Evolutionary conservation across 306 rosid genomes (phyloP), one percentile per base, ranked within the genome.

Genomic region (Cucurbita ficifolia): DNA sequence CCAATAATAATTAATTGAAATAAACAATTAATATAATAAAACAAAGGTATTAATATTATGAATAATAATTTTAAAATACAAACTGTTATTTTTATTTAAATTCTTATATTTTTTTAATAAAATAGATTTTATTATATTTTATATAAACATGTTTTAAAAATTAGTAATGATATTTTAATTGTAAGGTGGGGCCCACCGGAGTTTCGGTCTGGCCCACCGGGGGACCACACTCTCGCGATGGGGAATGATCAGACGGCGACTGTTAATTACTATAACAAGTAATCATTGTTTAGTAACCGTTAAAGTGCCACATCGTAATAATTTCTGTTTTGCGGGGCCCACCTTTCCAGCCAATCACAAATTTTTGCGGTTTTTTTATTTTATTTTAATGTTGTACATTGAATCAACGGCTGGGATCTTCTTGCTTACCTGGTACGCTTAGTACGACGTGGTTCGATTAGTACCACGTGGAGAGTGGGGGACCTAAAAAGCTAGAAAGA

Each of bases 201-300:
- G 65, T 29, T 29, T 2, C 9, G 39, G 17, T 7, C 5, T 1
- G 29, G 68, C 12, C 45, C 46, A 22, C 7, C 14, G 3, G 13
- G 61, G 29, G 68, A 61, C 68, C 21, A 33, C 10, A 14, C 11
- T 62, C 8, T 62, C 0, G 69, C 22, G 69, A 19, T 40, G 9
- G 40, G 45, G 45, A 48, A 48, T 70, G 46, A 70, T 70, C 74
- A n/a, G 74, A 70, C 74, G 74, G 74, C n/a, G 24, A 33, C 5
- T 0, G 16, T 48, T 49, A 43, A 21, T 61, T 67, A 19, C 38
- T 67, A 43, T 43, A 46, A 67, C 14, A 45, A n/a, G 21, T 22
- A 46, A 68, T 68, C 55, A 68, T 68, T 22, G 21, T 16, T 68
- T 13, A 68, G 7, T 48, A 68, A 46, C 43, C 21, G 57, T 69